Evolutionary conservation across 78 protist species (phyloP), one percentile per base, ranked within the genome.

Genomic region (Bigelowiella natans): DNA sequence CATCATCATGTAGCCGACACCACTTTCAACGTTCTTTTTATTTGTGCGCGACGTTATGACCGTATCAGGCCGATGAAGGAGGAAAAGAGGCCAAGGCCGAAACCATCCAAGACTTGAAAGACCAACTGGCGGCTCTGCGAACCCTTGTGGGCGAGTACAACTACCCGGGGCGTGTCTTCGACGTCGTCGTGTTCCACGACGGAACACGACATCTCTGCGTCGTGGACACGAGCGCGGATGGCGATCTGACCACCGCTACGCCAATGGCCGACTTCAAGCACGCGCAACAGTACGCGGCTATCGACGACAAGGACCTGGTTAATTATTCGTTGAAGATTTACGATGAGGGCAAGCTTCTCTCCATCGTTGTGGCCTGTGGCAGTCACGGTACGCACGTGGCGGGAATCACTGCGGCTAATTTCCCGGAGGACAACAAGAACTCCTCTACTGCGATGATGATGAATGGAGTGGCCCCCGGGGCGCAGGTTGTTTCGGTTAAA

Each of bases 391-490:
- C 97, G 3, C 92, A 90, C 88, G 92, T 90, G 29, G 92, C 92
- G n/a, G 95, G 94, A 28, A 95, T 94, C 1, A 88, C 90, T 18
- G 97, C 88, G 2, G 97, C 95, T 30, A 3, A 93, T 90, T 83
- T 83, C 84, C 92, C 91, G 0, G 92, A 82, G 73, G 31, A 30
- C n/a, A 91, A 93, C 30, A 86, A 63, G 26, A 51, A 51, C 18
- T 7, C 18, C 18, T 51, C 73, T 18, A n/a, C n/a, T n/a, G n/a
- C n/a, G n/a, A n/a, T n/a, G n/a, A n/a, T n/a, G n/a, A 86, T 85
- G 37, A 92, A 95, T 83, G 97, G 97, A 37, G 39, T 94, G 31
- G 96, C 96, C 1, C 96, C 97, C 0, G 94, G 95, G 36, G 88
- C 73, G 1, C 95, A 94, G 91, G 37, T 85, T 51, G 73, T 51